Evolutionary conservation across 2,329 filamentous ascomycete species (phyloP).

Genomic region (Paraphoma sp.): DNA sequence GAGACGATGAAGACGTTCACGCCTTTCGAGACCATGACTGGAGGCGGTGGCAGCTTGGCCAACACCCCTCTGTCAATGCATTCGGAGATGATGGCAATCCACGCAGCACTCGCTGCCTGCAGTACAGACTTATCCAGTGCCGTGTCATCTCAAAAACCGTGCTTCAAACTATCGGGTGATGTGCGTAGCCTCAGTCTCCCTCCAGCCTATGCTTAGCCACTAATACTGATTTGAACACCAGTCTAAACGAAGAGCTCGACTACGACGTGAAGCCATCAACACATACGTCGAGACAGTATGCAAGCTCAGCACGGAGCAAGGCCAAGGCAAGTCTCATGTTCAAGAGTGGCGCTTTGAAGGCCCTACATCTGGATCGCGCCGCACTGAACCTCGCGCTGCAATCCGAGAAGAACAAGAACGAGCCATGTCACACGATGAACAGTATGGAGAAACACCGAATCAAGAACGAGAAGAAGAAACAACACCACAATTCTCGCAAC

Average conservation of each 20-base stretch:
- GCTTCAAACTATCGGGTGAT: conserved; percentile 55
- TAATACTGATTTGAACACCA: conserved; percentile 28
- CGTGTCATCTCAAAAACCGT: conserved; percentile 58
- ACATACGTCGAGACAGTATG: conserved; percentile 55
- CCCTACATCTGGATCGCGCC: conserved; percentile 50
- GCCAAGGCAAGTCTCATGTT: conserved; percentile 46
- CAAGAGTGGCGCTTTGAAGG: conserved; percentile 60
- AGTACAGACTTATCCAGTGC: conserved; percentile 52
- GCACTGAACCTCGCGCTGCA: conserved; percentile 25
- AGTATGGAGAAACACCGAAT: conserved; percentile 40
- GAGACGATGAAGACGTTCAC: conserved; percentile 42
- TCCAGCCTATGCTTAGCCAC: not conserved
- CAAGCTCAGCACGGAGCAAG: conserved; percentile 37
- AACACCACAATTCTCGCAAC: conserved; percentile 34
- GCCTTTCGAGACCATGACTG: conserved; percentile 47
- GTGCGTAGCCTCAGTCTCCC: not conserved
- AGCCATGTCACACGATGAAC: conserved; percentile 25
- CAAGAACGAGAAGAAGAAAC: conserved; percentile 29
- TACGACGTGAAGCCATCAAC: conserved; percentile 51
- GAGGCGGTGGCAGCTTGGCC: conserved; percentile 47
- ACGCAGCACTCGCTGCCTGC: conserved; percentile 56
- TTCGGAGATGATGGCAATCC: conserved; percentile 64
- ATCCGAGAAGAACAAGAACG: conserved; percentile 28
- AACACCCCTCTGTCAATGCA: conserved; percentile 60
- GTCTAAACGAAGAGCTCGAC: conserved; percentile 56